These are phyloP conservation scores for Xerocomus amazonicus DNA, from an alignment of 1,284 basidiomycete species.

Conservation along the genomic window DNA sequence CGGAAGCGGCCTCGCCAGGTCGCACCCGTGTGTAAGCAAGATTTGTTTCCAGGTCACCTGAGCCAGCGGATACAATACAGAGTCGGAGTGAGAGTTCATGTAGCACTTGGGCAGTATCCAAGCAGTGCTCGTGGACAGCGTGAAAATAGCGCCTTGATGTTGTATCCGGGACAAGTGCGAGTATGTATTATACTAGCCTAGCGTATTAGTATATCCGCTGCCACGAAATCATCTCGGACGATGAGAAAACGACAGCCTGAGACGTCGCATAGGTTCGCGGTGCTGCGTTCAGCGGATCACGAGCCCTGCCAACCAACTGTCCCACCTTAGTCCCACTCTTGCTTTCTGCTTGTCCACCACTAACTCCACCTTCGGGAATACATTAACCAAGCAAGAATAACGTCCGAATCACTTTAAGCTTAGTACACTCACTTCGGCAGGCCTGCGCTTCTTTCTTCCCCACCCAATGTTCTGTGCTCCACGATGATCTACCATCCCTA, in stretches of 20 bases:
- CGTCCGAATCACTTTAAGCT: background rate
- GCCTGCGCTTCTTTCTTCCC: slow-evolving; percentile 1
- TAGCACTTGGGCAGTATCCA: too few species aligned
- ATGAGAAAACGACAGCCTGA: background rate
- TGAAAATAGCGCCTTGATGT: too few species aligned
- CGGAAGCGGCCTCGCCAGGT: too few species aligned
- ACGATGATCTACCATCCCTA: slow-evolving; percentile 33
- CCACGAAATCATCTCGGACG: background rate
- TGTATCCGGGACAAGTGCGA: too few species aligned
- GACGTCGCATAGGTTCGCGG: background rate
- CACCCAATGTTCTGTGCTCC: slow-evolving; percentile 18
- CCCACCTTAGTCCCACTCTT: background rate
- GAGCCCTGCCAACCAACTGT: background rate
- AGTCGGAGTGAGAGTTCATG: too few species aligned
- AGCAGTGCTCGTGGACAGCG: too few species aligned
- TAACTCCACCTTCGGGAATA: background rate
- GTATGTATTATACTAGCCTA: too few species aligned
- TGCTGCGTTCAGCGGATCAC: background rate
- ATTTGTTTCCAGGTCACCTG: too few species aligned
- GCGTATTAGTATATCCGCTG: background rate
- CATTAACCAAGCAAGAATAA: slow-evolving; percentile 1
- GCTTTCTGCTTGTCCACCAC: too few species aligned
- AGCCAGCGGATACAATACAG: too few species aligned
- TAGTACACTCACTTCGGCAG: background rate
- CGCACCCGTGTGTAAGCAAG: too few species aligned